A percentile compares a stretch with the other conserved stretches of the same genome.
Conservation (phyloP, 176 grass and related monocot genomes). For the Oryza longistaminata region DNA sequence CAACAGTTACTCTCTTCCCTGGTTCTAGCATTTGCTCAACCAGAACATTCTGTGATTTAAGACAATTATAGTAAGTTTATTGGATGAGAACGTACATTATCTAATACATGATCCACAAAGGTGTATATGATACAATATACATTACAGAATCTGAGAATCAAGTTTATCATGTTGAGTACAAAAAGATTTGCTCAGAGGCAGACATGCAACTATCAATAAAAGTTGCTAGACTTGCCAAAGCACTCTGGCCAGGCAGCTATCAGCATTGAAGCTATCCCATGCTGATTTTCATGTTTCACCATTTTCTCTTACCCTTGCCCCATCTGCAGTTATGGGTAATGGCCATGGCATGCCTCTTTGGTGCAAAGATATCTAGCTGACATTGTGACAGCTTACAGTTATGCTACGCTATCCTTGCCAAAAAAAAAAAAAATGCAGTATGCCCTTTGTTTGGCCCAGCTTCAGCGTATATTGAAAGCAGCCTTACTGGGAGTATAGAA, state of each 20-base stretch:
- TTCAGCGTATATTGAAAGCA: background rate
- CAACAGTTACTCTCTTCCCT: slow-evolving; percentile 81
- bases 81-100: slow-evolving; percentile 6
- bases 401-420: background rate
- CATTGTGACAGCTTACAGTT: background rate
- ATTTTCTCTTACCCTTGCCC: background rate
- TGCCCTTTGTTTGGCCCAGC: background rate
- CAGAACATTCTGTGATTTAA: slow-evolving; percentile 68
- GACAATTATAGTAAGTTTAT: slow-evolving; percentile 28
- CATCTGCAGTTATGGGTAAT: background rate
- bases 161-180: slow-evolving; percentile 25
- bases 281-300: background rate
- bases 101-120: slow-evolving; percentile 14
- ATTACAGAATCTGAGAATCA: background rate
- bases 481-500: background rate
- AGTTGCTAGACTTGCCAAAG: background rate
- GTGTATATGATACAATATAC: background rate
- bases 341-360: background rate
- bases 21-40: slow-evolving; percentile 80
- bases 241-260: background rate
- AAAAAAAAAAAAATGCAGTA: background rate
- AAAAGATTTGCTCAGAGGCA: background rate
- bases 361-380: background rate
- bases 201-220: slow-evolving; percentile 1
- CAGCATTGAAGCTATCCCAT: background rate